Evolutionary conservation across 768 basidiomycete species (phyloP), one percentile per base, ranked within the genome.

Genomic region (Kwoniella sp.): DNA sequence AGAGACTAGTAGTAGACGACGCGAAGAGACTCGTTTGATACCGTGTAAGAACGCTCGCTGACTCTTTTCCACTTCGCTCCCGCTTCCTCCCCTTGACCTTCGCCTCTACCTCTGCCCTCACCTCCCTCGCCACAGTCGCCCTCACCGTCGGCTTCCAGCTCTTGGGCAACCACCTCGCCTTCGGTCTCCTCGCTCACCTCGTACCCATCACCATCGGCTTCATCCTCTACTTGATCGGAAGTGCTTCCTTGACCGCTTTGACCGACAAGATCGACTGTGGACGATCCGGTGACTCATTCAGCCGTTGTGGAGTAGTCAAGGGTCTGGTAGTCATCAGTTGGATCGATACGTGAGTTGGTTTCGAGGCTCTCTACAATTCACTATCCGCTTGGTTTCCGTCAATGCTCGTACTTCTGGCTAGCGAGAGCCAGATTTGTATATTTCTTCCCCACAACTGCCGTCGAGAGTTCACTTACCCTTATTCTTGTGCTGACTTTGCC

Each of bases 161-260:
- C 37, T 51, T 70, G 17, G 70, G 78, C 8, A 58, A 47, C 4
- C 67, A 73, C 47, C 41, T 71, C 37, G 69, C 75, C 0, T 81
- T 82, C 58, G 82, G 82, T 37, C 64, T 82, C 63, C 51, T 79
- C 31, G 63, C 74, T 7, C 76, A 79, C 59, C 65, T 80, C 56
- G 52, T 81, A 58, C 68, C 75, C 23, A 61, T 76, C 52, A 63
- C 67, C n/a, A 77, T 82, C 66, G 72, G 70, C n/a, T 82, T 82
- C 63, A 71, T 82, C 70, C 73, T 82, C 25, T 79, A 76, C 76
- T 51, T 81, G 17, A 77, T 81, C 68, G 81, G 81, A 20, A 48
- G 73, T 0, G 66, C 80, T 0, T 75, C 80, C 5, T 65, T 81
- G 22, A 81, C 79, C 23, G 79, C 78, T 4, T 61, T 80, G 2